phyloP scores from a whole-genome alignment of 1,139 yeast genomes.

The Blastobotrys persicus region DNA sequence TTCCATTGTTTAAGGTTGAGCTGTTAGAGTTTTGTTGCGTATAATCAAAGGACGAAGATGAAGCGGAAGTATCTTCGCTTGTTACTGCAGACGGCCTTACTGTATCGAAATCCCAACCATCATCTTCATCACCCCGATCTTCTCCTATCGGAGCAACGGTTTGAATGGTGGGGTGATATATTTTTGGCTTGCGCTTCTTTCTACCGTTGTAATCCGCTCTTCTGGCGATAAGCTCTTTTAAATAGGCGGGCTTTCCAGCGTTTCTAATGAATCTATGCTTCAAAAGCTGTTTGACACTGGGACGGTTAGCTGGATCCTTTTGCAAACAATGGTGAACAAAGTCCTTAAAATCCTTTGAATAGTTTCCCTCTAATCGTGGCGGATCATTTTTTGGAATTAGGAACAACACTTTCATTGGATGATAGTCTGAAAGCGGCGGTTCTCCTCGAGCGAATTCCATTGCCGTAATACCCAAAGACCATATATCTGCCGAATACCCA shows the following conservation, averaged over 20 bases:
- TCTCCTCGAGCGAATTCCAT: slow-evolving; percentile 79
- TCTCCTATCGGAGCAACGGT: slow-evolving; percentile 18
- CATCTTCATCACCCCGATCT: slow-evolving; percentile 26
- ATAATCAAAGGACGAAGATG: not conserved
- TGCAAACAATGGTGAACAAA: slow-evolving; percentile 65
- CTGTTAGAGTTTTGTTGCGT: not conserved
- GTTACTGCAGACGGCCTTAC: slow-evolving; percentile 28
- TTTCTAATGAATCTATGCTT: slow-evolving; percentile 57
- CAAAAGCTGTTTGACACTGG: slow-evolving; percentile 56
- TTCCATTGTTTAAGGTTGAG: slow-evolving; percentile 1
- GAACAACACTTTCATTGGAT: slow-evolving; percentile 78
- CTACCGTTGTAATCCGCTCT: slow-evolving; percentile 13
- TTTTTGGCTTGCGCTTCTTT: slow-evolving; percentile 17
- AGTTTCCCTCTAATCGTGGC: slow-evolving; percentile 46
- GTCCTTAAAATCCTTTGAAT: slow-evolving; percentile 51
- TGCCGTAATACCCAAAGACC: slow-evolving; percentile 94
- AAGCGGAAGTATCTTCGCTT: not conserved
- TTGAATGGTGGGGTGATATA: slow-evolving; percentile 24
- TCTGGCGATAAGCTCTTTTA: slow-evolving; percentile 34
- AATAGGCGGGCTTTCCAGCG: slow-evolving; percentile 40
- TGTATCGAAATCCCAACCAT: slow-evolving; percentile 43
- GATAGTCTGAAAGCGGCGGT: slow-evolving; percentile 73
- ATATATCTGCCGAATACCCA: slow-evolving; percentile 84
- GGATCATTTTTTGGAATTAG: slow-evolving; percentile 52
- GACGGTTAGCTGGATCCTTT: slow-evolving; percentile 59